phyloP scores from a whole-genome alignment of 371 early-diverging fungal species.

The Mucor lusitanicus region DNA sequence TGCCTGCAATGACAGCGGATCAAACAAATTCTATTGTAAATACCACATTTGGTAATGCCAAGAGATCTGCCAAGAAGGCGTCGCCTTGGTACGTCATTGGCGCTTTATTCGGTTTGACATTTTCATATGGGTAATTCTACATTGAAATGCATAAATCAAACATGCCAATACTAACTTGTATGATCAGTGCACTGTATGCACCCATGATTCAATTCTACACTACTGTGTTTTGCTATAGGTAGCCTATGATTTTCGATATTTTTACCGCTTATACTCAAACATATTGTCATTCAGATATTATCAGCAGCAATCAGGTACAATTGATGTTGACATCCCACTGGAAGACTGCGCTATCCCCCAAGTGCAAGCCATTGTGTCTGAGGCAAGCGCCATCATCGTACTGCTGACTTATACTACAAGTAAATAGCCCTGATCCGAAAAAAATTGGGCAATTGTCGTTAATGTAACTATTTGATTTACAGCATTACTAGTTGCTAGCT shows the following conservation, averaged over 20 bases:
- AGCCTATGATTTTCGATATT: no score
- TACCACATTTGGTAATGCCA: background rate
- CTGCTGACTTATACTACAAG: slow-evolving; percentile 32
- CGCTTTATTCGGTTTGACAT: slow-evolving; percentile 18
- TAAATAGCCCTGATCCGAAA: slow-evolving; percentile 1
- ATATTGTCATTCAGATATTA: slow-evolving; percentile 17
- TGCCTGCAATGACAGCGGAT: background rate
- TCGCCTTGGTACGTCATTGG: slow-evolving; percentile 34
- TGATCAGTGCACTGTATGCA: slow-evolving; percentile 32
- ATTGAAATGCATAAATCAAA: background rate
- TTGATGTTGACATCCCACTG: slow-evolving; percentile 10
- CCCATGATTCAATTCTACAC: slow-evolving; percentile 39
- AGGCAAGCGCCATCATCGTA: slow-evolving; percentile 32
- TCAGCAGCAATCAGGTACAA: slow-evolving; percentile 2
- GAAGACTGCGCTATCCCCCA: slow-evolving; percentile 43
- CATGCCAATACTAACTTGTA: background rate
- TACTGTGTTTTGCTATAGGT: slow-evolving; percentile 39
- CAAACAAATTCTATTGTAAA: background rate
- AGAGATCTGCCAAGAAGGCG: background rate
- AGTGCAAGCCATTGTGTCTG: slow-evolving; percentile 39
- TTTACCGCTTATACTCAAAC: background rate
- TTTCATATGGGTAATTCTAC: slow-evolving; percentile 22
- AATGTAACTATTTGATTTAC: background rate
- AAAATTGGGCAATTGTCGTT: no score
- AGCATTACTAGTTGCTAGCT: slow-evolving; percentile 39